A percentile compares a stretch with the other conserved stretches of the same genome.
Conservation (phyloP, 441 rosid genomes). For the Gossypium aridum region DNA sequence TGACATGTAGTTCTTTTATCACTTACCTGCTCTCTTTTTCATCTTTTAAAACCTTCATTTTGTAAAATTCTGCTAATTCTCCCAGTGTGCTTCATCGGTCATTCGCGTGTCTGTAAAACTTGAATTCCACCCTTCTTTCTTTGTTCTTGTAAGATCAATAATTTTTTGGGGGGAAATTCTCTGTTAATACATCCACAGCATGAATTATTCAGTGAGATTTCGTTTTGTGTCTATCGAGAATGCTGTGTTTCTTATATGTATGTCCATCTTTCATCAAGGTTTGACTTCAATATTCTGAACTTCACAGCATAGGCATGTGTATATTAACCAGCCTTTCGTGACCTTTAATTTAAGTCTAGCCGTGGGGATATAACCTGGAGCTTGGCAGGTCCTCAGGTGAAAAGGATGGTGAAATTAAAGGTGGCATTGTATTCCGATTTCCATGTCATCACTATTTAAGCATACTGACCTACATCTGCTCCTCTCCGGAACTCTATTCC, state of each 20-base stretch:
- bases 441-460: conserved; percentile 20
- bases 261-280: not conserved
- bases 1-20: not conserved
- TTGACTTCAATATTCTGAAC: not conserved
- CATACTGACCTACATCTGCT: conserved; percentile 10
- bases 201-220: not conserved
- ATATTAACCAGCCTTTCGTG: not conserved
- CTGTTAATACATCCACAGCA: not conserved
- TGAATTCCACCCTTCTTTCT: not conserved
- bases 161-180: not conserved
- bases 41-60: not conserved
- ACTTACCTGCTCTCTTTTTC: not conserved
- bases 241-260: not conserved
- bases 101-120: not conserved
- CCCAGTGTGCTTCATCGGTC: not conserved
- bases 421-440: conserved; percentile 21
- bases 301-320: not conserved
- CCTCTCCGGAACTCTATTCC: conserved; percentile 17
- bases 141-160: not conserved
- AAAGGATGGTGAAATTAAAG: conserved; percentile 24
- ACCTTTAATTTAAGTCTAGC: not conserved
- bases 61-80: not conserved
- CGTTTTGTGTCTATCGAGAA: not conserved
- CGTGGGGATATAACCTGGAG: not conserved
- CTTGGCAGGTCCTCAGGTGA: conserved; percentile 19